Evolutionary conservation across 306 rosid species (phyloP).

Genomic region (Trichosanthes truncata): DNA sequence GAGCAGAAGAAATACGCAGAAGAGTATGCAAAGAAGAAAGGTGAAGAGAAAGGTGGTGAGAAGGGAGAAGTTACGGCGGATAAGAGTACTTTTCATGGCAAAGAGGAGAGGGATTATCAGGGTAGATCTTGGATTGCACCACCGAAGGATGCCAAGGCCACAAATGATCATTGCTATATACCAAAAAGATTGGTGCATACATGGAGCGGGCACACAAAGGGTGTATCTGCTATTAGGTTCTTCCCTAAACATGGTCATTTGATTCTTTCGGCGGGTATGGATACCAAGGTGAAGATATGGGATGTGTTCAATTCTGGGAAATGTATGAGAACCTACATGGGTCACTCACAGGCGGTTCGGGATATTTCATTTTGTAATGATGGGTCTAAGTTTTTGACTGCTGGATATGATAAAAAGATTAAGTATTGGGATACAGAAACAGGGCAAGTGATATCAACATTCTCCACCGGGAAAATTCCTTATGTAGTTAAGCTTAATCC

Average conservation of each 20-base stretch:
- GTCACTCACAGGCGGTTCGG: constrained; percentile 80
- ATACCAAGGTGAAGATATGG: constrained; percentile 95
- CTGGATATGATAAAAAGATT: constrained; percentile 91
- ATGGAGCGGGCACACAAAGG: constrained; percentile 97
- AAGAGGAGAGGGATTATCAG: constrained; percentile 91
- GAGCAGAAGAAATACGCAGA: constrained; percentile 92
- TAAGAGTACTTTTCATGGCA: constrained; percentile 87
- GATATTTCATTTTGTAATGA: constrained; percentile 90
- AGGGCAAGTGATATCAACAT: constrained; percentile 88
- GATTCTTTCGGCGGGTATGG: constrained; percentile 87
- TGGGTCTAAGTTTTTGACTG: constrained; percentile 77
- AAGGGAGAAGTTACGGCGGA: constrained; percentile 62
- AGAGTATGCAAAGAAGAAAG: constrained; percentile 93
- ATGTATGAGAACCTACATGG: constrained; percentile 97
- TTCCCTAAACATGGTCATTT: constrained; percentile 86
- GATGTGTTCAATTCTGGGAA: constrained; percentile 91
- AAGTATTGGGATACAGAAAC: constrained; percentile 99
- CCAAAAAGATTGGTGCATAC: constrained; percentile 96
- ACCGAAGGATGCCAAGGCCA: constrained; percentile 86
- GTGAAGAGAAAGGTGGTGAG: constrained; percentile 72
- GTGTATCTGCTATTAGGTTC: constrained; percentile 88
- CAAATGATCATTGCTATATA: constrained; percentile 82
- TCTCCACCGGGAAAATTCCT: constrained; percentile 85
- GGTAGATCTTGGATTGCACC: constrained; percentile 98
- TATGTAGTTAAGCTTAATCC: constrained; percentile 94